phyloP scores from a whole-genome alignment of 1,284 basidiomycete species.

The Wallemia hederae region DNA sequence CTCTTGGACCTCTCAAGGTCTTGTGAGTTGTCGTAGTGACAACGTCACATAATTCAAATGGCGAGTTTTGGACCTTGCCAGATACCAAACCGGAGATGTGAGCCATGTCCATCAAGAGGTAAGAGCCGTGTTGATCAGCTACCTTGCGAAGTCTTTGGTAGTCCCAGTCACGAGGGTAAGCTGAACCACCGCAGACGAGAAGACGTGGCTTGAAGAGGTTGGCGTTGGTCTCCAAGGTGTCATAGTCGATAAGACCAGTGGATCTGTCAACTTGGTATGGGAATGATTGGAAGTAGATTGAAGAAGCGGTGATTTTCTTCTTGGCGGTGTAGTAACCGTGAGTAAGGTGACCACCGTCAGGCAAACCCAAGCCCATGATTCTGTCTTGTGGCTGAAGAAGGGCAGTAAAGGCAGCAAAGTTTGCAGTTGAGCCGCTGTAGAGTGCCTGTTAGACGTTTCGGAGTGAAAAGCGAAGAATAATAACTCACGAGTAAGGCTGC shows the following conservation, averaged over 20 bases:
- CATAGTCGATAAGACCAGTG: constrained; percentile 79
- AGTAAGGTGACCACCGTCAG: constrained; percentile 92
- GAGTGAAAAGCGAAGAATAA: constrained; percentile 11
- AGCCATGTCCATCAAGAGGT: constrained; percentile 84
- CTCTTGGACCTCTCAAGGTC: constrained; percentile 91
- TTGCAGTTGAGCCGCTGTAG: constrained; percentile 29
- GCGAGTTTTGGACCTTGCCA: constrained; percentile 66
- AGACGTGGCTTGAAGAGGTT: constrained; percentile 89
- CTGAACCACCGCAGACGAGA: constrained; percentile 91
- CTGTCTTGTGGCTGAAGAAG: constrained; percentile 93
- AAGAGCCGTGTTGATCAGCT: constrained; percentile 66
- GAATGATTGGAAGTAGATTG: constrained; percentile 98
- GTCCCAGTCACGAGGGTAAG: constrained; percentile 97
- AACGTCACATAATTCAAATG: constrained; percentile 91
- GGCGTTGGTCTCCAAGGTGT: constrained; percentile 51
- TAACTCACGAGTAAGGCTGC: constrained; percentile 57
- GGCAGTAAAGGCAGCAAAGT: constrained; percentile 92
- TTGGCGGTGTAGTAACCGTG: constrained; percentile 98
- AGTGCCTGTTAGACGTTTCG: neutral
- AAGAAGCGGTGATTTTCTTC: constrained; percentile 99
- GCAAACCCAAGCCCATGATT: constrained; percentile 95
- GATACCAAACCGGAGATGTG: constrained; percentile 92
- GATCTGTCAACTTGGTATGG: constrained; percentile 67
- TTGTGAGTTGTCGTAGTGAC: constrained; percentile 97
- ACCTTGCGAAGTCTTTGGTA: constrained; percentile 54